These are phyloP conservation scores for Wickerhamomyces silvicola DNA, from an alignment of 805 yeast species.

Conservation along the genomic window DNA sequence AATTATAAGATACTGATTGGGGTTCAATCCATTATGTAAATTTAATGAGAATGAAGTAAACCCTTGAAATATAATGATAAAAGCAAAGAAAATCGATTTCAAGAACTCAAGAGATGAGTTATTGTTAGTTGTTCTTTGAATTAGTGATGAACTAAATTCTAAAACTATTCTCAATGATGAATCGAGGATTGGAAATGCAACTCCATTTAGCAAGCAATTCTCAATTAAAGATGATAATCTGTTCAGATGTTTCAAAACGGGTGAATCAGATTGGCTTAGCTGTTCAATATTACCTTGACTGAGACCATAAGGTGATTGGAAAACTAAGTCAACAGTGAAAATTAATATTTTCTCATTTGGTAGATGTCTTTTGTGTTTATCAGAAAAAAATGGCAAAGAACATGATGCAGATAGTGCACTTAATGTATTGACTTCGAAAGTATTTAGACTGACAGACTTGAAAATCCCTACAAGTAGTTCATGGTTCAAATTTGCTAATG, in stretches of 20 bases:
- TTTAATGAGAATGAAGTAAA: constrained; percentile 32
- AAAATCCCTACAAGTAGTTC: constrained; percentile 17
- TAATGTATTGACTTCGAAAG: constrained; percentile 18
- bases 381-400: constrained; percentile 13
- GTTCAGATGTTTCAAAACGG: constrained; percentile 43
- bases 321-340: constrained; percentile 14
- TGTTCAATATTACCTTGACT: constrained; percentile 2
- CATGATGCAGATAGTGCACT: constrained; percentile 13
- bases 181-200: constrained; percentile 11
- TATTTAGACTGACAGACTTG: constrained; percentile 6
- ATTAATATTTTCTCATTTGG: constrained; percentile 16
- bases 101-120: constrained; percentile 29
- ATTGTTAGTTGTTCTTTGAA: constrained; percentile 4
- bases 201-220: constrained; percentile 24
- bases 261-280: constrained; percentile 18
- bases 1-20: constrained; percentile 13
- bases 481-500: constrained; percentile 25
- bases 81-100: constrained; percentile 39
- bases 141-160: constrained; percentile 7
- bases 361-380: constrained; percentile 11
- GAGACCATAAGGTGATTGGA: constrained; percentile 18
- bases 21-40: constrained; percentile 15
- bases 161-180: constrained; percentile 9
- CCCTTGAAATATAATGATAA: constrained; percentile 46
- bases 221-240: constrained; percentile 41